Evolutionary conservation across 805 yeast genomes (phyloP).

Genomic region (Metschnikowia kofuensis): DNA sequence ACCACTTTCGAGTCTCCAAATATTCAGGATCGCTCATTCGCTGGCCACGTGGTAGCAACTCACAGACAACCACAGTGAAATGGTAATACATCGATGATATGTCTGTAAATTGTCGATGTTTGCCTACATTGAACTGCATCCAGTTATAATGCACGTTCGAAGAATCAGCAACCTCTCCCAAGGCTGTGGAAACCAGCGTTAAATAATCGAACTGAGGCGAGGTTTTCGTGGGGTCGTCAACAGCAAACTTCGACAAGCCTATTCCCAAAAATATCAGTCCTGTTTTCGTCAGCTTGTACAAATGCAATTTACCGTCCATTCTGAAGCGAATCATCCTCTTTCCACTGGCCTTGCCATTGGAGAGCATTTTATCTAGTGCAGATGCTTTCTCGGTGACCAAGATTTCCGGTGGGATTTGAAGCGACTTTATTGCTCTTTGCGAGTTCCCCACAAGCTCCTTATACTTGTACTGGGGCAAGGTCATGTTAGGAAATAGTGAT

Average conservation of each 20-base stretch:
- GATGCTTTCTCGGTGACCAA: neutral
- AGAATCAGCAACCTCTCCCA: constrained; percentile 11
- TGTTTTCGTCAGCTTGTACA: constrained; percentile 6
- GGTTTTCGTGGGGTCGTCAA: neutral
- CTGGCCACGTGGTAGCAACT: constrained; percentile 7
- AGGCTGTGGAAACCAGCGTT: constrained; percentile 6
- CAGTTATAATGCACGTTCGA: constrained; percentile 7
- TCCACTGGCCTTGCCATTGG: neutral
- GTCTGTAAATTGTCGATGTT: neutral
- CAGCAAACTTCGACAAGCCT: constrained; percentile 5
- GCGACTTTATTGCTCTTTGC: constrained; percentile 3
- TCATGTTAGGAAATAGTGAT: constrained; percentile 16
- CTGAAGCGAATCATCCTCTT: constrained; percentile 1
- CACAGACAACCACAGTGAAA: constrained; percentile 16
- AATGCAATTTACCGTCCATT: constrained; percentile 1
- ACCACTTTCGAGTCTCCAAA: neutral
- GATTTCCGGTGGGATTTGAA: constrained; percentile 3
- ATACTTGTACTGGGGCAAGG: neutral
- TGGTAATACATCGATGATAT: constrained; percentile 10
- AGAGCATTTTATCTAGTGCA: constrained; percentile 8
- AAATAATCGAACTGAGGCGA: constrained; percentile 11
- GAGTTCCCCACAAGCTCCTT: neutral
- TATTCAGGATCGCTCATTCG: constrained; percentile 5
- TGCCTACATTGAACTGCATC: constrained; percentile 8
- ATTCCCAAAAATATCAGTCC: constrained; percentile 16